Conservation (phyloP, 2,329 filamentous ascomycete genomes). For the Fusarium fracticaudum region DNA sequence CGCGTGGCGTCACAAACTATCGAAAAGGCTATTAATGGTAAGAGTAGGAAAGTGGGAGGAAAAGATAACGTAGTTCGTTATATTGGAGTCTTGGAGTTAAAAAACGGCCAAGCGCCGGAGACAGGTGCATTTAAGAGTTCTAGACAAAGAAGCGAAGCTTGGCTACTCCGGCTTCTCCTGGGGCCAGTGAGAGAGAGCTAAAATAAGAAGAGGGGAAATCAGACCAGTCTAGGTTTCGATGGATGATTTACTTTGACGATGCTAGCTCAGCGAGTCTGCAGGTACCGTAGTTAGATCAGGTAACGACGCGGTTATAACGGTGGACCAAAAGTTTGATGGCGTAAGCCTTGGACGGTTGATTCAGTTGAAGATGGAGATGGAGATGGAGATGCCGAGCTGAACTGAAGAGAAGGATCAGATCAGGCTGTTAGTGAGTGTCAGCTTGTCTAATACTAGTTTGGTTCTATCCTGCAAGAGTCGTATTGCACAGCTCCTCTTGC, state of each 20-base stretch:
- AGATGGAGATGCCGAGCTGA: constrained; percentile 6
- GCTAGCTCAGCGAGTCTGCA: neutral
- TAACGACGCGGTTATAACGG: constrained; percentile 14
- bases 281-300: constrained; percentile 19
- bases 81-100: neutral
- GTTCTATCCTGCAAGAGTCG: neutral
- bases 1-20: constrained; percentile 25
- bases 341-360: constrained; percentile 1
- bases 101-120: neutral
- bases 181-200: neutral
- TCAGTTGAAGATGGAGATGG: constrained; percentile 13
- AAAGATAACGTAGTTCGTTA: neutral
- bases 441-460: neutral
- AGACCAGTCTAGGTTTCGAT: constrained; percentile 15
- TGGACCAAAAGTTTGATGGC: constrained; percentile 14
- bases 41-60: neutral
- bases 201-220: constrained; percentile 15
- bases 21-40: constrained; percentile 1
- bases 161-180: neutral
- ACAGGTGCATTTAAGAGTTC: neutral
- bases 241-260: constrained; percentile 7
- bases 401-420: neutral
- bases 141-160: neutral
- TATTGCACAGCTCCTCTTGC: constrained; percentile 15
- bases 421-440: neutral